A percentile compares a stretch with the other conserved stretches of the same genome.
phyloP scores from a whole-genome alignment of 176 grass and related monocot genomes.

The Bromus sterilis region DNA sequence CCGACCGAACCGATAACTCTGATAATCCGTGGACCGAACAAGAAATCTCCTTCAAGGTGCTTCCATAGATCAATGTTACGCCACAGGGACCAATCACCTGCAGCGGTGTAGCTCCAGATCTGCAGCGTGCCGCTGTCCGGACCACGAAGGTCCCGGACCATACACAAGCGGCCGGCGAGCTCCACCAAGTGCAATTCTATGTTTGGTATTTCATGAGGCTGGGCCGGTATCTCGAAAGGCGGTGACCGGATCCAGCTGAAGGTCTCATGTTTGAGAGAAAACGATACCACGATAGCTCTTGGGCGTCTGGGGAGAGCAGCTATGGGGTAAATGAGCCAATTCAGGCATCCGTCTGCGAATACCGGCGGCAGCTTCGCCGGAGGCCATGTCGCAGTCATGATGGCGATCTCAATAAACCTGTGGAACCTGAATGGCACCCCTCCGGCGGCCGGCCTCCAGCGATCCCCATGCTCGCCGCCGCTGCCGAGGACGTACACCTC shows the following conservation, averaged over 20 bases:
- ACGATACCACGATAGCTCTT: neutral
- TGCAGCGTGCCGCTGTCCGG: neutral
- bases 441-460: neutral
- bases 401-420: rapidly evolving
- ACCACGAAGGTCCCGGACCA: neutral
- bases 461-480: neutral
- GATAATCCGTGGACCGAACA: neutral
- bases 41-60: neutral
- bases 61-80: neutral
- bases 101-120: neutral
- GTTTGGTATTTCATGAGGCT: too few relatives aligned
- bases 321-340: neutral
- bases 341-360: neutral
- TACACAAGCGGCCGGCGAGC: neutral
- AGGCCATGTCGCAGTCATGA: neutral
- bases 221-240: neutral
- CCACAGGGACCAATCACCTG: neutral
- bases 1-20: conserved; percentile 1
- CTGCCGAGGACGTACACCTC: neutral
- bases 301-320: neutral
- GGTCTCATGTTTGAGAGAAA: neutral
- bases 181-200: neutral
- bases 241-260: neutral
- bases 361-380: neutral
- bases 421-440: conserved; percentile 2